Evolutionary conservation across 176 grass and related monocot species (phyloP), one percentile per base, ranked within the genome.

Genomic region (Oryza meyeriana): DNA sequence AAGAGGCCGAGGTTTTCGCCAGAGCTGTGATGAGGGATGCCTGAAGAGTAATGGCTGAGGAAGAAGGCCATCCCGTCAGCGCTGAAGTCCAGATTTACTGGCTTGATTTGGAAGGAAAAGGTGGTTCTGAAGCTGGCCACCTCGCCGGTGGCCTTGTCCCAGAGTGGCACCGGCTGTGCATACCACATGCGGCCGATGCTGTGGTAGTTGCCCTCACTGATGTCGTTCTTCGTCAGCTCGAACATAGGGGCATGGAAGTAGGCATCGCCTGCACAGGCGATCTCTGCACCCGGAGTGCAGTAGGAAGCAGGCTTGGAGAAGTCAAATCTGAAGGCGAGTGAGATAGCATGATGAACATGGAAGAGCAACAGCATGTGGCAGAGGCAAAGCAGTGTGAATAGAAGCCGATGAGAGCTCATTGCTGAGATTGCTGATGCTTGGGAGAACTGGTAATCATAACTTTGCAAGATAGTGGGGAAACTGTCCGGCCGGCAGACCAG

Each of bases 51-150:
- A 32, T 27, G 50, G 12, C 75, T 64, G 40, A 95, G 87, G 88
- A 90, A 92, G 87, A 95, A 95, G 41, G 93, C 71, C 71, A 92
- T 88, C 8, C 89, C 84, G 5, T 89, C 87, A 12, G 61, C 81
- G n/a, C 55, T 64, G 26, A 17, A 1, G 6, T 10, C 24, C 4
- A 22, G 0, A 14, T 38, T 22, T 10, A 17, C 58, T 1, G 76
- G 76, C 30, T 34, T 50, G 64, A 91, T 92, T 10, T 57, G 12
- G 81, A 92, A 89, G 64, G 84, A 72, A 55, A 89, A 90, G 59
- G 70, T 65, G 24, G 87, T 88, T 13, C 2, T 24, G 71, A 94
- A 94, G 65, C 84, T 85, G 40, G 89, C 61, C 20, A 92, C 24
- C 71, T 87, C 74, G 5, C 87, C 27, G 8, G 87, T 89, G 80